These are phyloP conservation scores for Daedalea quercina DNA, from an alignment of 768 basidiomycete genomes.

Conservation along the genomic window DNA sequence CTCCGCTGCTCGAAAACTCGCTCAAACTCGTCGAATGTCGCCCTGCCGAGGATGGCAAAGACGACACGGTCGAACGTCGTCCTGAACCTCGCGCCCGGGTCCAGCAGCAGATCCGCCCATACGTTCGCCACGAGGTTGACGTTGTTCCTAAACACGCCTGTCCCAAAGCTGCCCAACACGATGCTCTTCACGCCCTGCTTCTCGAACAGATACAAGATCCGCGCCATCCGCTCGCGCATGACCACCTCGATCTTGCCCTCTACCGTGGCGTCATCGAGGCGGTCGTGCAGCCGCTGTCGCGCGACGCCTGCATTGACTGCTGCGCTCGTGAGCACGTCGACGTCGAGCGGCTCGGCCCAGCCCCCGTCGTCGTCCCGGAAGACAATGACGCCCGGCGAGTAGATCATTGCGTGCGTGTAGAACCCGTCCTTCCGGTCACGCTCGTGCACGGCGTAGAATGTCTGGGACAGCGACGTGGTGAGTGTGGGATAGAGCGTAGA, in stretches of 20 bases:
- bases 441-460: constrained; percentile 59
- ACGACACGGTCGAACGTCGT: constrained; percentile 54
- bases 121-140: constrained; percentile 50
- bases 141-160: constrained; percentile 69
- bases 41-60: constrained; percentile 57
- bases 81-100: constrained; percentile 45
- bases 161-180: constrained; percentile 72
- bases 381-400: constrained; percentile 55
- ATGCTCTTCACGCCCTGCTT: constrained; percentile 49
- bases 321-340: constrained; percentile 64
- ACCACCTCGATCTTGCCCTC: constrained; percentile 39
- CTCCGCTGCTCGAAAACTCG: constrained; percentile 20
- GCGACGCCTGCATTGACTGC: constrained; percentile 68
- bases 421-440: constrained; percentile 39
- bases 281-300: constrained; percentile 19
- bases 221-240: constrained; percentile 67
- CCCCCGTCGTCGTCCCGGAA: constrained; percentile 59
- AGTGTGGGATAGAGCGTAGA: constrained; percentile 66
- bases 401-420: constrained; percentile 77
- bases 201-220: constrained; percentile 62
- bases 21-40: constrained; percentile 40
- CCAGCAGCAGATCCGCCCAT: constrained; percentile 56
- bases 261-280: constrained; percentile 36
- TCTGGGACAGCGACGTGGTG: constrained; percentile 42
- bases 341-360: constrained; percentile 48